Conservation (phyloP, 2,329 filamentous ascomycete species). For the Penicillium sp. region DNA sequence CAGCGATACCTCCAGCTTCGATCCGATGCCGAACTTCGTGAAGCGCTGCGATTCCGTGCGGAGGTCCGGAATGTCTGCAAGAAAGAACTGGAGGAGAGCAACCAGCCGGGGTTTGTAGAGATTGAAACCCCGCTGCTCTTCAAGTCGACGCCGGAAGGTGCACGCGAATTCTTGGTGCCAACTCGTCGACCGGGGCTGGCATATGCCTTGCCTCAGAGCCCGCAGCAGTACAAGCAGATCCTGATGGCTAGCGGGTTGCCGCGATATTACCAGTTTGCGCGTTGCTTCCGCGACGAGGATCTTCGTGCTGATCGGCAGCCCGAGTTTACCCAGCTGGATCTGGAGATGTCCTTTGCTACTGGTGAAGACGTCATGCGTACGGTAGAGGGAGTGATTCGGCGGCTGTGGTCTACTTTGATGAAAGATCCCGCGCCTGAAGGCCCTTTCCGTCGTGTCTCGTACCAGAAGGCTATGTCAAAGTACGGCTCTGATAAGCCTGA, state of each 20-base stretch:
- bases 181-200: slow-evolving; percentile 74
- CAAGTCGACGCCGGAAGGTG: slow-evolving; percentile 96
- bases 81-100: slow-evolving; percentile 54
- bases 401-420: slow-evolving; percentile 57
- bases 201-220: slow-evolving; percentile 92
- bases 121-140: slow-evolving; percentile 93
- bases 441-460: slow-evolving; percentile 65
- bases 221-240: slow-evolving; percentile 98
- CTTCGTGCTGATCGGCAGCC: slow-evolving; percentile 89
- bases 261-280: slow-evolving; percentile 88
- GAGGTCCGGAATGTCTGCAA: slow-evolving; percentile 58
- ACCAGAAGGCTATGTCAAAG: slow-evolving; percentile 73
- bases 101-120: slow-evolving; percentile 64
- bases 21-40: slow-evolving; percentile 66
- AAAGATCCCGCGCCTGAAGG: slow-evolving; percentile 44
- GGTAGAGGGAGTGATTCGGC: slow-evolving; percentile 55
- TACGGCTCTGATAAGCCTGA: slow-evolving; percentile 96
- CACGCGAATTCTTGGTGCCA: slow-evolving; percentile 90
- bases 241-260: slow-evolving; percentile 87
- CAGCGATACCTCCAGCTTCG: slow-evolving; percentile 83
- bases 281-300: slow-evolving; percentile 95
- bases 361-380: slow-evolving; percentile 69
- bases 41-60: slow-evolving; percentile 71
- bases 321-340: slow-evolving; percentile 94
- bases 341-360: slow-evolving; percentile 87